These are phyloP conservation scores for Ampelomyces quisqualis DNA, from an alignment of 2,329 filamentous ascomycete genomes.

Conservation along the genomic window DNA sequence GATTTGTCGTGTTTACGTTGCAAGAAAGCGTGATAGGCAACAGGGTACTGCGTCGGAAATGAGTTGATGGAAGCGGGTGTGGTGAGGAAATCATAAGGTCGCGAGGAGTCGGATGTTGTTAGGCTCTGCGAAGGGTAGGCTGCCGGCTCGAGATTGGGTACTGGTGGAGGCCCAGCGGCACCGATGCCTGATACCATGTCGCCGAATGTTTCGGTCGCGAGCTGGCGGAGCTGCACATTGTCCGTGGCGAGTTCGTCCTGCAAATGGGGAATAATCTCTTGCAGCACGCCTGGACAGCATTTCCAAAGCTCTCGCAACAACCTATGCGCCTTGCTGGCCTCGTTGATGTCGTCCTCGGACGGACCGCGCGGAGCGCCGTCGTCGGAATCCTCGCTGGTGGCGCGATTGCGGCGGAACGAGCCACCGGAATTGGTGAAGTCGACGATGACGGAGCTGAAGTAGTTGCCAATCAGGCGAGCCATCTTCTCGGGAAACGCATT, in stretches of 20 bases:
- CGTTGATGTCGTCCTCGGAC: constrained; percentile 80
- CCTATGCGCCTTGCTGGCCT: constrained; percentile 84
- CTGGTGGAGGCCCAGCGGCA: constrained; percentile 78
- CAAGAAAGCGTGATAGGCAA: constrained; percentile 80
- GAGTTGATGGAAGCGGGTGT: constrained; percentile 85
- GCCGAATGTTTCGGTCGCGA: constrained; percentile 91
- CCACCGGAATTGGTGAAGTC: constrained; percentile 62
- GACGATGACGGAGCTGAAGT: constrained; percentile 95
- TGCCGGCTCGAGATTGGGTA: constrained; percentile 72
- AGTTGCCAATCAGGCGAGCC: constrained; percentile 90
- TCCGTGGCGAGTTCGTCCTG: constrained; percentile 91
- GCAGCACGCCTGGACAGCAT: constrained; percentile 80
- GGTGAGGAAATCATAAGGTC: constrained; percentile 64
- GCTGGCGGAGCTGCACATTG: constrained; percentile 77
- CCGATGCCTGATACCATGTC: constrained; percentile 94
- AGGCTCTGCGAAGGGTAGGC: constrained; percentile 78
- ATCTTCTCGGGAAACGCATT: constrained; percentile 89
- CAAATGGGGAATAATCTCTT: constrained; percentile 90
- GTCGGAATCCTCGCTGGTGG: constrained; percentile 45
- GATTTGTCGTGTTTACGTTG: constrained; percentile 85
- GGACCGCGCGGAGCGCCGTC: constrained; percentile 59
- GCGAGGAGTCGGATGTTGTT: constrained; percentile 28
- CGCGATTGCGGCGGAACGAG: constrained; percentile 23
- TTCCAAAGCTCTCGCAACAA: constrained; percentile 92
- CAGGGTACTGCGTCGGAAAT: constrained; percentile 78